Evolutionary conservation across 768 basidiomycete genomes (phyloP).

Genomic region (Auriscalpium vulgare): DNA sequence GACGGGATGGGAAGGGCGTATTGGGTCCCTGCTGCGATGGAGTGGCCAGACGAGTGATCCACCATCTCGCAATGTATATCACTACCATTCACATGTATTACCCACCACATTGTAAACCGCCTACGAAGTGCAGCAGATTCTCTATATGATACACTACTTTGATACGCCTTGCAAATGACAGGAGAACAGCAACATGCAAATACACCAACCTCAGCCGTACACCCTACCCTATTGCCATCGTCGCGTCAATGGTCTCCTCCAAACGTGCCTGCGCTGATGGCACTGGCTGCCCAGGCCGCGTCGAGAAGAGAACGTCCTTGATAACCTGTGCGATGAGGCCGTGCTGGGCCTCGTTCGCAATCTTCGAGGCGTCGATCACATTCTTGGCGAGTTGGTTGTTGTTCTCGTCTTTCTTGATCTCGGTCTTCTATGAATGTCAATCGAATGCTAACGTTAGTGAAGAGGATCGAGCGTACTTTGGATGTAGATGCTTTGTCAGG

Average conservation of each 20-base stretch:
- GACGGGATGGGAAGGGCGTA: conserved; percentile 53
- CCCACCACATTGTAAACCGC: not conserved
- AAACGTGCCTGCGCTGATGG: conserved; percentile 8
- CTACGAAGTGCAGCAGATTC: too few species aligned
- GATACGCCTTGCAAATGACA: too few species aligned
- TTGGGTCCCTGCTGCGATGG: conserved; percentile 86
- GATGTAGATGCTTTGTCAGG: conserved; percentile 34
- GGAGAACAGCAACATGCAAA: not conserved
- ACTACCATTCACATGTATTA: not conserved
- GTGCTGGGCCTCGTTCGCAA: conserved; percentile 87
- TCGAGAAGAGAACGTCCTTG: conserved; percentile 86
- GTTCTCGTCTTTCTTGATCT: conserved; percentile 84
- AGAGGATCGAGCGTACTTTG: conserved; percentile 32
- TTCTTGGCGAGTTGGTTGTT: conserved; percentile 62
- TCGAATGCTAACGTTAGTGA: not conserved
- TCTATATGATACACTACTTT: too few species aligned
- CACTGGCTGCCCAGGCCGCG: conserved; percentile 26
- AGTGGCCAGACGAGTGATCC: conserved; percentile 56
- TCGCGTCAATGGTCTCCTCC: conserved; percentile 27
- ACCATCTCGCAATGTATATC: not conserved
- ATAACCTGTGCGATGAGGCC: conserved; percentile 90
- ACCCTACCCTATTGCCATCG: conserved; percentile 27
- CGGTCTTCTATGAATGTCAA: conserved; percentile 32
- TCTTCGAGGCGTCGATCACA: conserved; percentile 90
- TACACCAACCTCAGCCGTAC: not conserved